phyloP scores from a whole-genome alignment of 306 rosid species.

The Quercus gilva region DNA sequence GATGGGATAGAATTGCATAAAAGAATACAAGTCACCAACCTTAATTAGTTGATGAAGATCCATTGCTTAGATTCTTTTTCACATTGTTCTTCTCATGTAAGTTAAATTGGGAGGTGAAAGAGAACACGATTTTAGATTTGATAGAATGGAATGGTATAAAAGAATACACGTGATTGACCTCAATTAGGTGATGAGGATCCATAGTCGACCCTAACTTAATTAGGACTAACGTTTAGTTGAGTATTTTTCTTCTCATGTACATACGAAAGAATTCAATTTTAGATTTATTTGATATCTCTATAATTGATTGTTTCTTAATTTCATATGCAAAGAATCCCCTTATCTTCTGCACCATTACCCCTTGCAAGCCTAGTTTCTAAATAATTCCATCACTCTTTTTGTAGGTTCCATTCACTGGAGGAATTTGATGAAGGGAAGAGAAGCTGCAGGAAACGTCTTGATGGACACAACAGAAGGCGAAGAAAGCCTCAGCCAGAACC shows the following conservation, averaged over 20 bases:
- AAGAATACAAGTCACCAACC: too few relatives aligned
- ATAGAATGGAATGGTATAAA: too few relatives aligned
- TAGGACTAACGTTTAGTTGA: too few relatives aligned
- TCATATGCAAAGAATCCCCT: background rate
- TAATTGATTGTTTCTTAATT: background rate
- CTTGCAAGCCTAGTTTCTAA: background rate
- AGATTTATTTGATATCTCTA: background rate
- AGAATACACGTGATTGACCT: too few relatives aligned
- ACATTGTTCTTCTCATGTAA: background rate
- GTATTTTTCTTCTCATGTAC: background rate
- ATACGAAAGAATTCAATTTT: background rate
- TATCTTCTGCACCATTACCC: background rate
- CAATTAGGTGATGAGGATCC: too few relatives aligned
- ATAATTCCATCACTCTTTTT: background rate
- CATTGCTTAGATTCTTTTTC: background rate
- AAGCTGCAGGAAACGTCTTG: conserved; percentile 94
- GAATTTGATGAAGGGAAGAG: conserved; percentile 96
- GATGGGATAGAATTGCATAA: too few relatives aligned
- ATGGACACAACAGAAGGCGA: conserved; percentile 92
- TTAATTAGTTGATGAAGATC: too few relatives aligned
- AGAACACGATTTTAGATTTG: too few relatives aligned
- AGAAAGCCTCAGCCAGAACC: conserved; percentile 88
- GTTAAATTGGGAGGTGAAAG: too few relatives aligned
- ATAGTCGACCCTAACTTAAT: too few relatives aligned
- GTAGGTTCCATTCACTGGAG: conserved; percentile 89